phyloP scores from a whole-genome alignment of 2,329 filamentous ascomycete genomes.

The Fusarium chuoi region DNA sequence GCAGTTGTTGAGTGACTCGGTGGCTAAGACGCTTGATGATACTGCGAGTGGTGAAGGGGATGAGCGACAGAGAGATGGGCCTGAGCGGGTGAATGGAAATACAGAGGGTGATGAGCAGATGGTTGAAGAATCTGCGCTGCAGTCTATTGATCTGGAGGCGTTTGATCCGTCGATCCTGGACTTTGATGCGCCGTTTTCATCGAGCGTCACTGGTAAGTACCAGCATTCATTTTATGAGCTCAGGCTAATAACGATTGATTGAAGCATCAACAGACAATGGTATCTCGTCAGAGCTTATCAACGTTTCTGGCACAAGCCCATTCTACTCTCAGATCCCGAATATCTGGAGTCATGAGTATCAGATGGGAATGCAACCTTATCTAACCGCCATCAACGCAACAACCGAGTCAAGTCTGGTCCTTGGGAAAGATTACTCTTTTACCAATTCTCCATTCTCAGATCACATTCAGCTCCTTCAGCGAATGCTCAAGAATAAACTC shows the following conservation, averaged over 20 bases:
- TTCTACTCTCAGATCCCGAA: conserved; percentile 44
- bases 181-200: background rate
- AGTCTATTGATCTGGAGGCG: background rate
- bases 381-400: conserved; percentile 40
- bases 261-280: background rate
- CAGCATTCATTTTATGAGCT: fast-evolving
- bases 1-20: conserved; percentile 40
- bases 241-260: fast-evolving
- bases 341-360: conserved; percentile 47
- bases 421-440: conserved; percentile 40
- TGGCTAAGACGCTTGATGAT: conserved; percentile 40
- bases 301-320: conserved; percentile 12
- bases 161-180: conserved; percentile 14
- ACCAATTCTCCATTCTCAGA: conserved; percentile 48
- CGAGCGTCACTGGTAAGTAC: background rate
- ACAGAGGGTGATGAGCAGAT: background rate
- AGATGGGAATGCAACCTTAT: conserved; percentile 46
- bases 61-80: background rate
- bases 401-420: conserved; percentile 29
- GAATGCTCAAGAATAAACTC: conserved; percentile 41
- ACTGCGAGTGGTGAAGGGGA: background rate
- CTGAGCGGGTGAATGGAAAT: background rate
- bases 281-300: conserved; percentile 7
- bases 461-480: conserved; percentile 44
- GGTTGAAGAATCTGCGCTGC: background rate